Evolutionary conservation across 2,329 filamentous ascomycete species (phyloP), one percentile per base, ranked within the genome.

Genomic region (Eutypa lata): DNA sequence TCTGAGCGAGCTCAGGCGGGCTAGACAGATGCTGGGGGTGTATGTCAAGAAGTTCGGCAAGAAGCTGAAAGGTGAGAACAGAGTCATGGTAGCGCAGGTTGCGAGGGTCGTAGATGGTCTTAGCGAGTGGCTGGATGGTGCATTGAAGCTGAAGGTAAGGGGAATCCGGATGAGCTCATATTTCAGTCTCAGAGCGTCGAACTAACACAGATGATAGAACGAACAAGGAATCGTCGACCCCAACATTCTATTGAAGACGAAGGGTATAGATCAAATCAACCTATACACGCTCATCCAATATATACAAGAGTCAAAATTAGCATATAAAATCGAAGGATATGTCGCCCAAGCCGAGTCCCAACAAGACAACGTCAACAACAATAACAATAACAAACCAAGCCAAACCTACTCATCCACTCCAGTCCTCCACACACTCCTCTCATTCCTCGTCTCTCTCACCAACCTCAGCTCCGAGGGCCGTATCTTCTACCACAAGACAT

Each of bases 231-330:
- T 87, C 26, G 84, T 93, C 1, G 81, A 88, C 43, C 73, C 89
- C 16, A 87, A 86, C 19, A 81, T 86, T 6, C 76, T 99, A 1
- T 85, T 97, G 58, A 81, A 86, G 22, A 86, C 86, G 37, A 96
- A 96, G 67, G 91, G 91, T 0, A 88, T 94, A 22, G 94, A 99
- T 65, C 93, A 97, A 65, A 92, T 99, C 72, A 96, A 97, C 63
- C 81, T 97, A 28, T 93, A 90, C 71, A 93, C 94, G 66, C 78
- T 99, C 14, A 86, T 92, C 31, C 81, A 84, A 43, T 97, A 97
- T 68, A 82, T 99, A 3, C 89, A 93, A 64, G 88, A 94, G 57
- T 97, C 92, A 56, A 97, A 96, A 64, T 75, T 99, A 13, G 92
- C 93, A 1, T 89, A 92, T 58, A 99, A 99, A 69, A 89, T 97